Percentiles rank a stretch among this genome's conserved stretches.
These are phyloP conservation scores for Knufia petricola DNA, from an alignment of 2,329 filamentous ascomycete genomes.

Conservation along the genomic window DNA sequence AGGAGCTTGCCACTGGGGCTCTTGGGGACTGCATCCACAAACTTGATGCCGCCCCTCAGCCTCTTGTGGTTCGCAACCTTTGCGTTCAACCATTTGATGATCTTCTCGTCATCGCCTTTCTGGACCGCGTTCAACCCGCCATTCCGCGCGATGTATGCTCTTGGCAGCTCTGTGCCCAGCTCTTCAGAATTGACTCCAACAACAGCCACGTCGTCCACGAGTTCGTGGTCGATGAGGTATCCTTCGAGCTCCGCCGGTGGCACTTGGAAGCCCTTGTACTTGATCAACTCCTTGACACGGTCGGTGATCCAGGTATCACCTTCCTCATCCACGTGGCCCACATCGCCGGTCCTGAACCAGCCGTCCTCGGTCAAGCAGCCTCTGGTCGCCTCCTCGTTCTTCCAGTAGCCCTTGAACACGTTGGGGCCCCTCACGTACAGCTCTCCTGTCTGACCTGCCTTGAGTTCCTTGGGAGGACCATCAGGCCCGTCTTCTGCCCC, in stretches of 20 bases:
- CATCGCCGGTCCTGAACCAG: constrained; percentile 85
- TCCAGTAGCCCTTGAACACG: constrained; percentile 52
- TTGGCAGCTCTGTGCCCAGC: constrained; percentile 32
- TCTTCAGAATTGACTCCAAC: constrained; percentile 31
- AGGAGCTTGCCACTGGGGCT: constrained; percentile 32
- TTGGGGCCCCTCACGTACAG: constrained; percentile 57
- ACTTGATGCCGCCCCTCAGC: constrained; percentile 30
- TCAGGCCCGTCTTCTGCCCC: constrained; percentile 16
- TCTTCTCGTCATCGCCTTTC: constrained; percentile 33
- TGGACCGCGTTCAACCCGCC: constrained; percentile 43
- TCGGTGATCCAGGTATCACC: constrained; percentile 91
- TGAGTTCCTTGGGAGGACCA: constrained; percentile 44
- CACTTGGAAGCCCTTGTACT: constrained; percentile 43
- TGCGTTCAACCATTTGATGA: constrained; percentile 26
- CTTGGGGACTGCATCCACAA: constrained; percentile 31
- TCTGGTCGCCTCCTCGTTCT: constrained; percentile 49
- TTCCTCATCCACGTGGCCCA: constrained; percentile 59
- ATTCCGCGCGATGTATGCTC: constrained; percentile 33
- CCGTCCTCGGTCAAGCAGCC: constrained; percentile 58
- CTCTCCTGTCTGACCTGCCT: constrained; percentile 57
- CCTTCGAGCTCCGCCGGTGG: constrained; percentile 42
- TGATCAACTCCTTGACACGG: constrained; percentile 50
- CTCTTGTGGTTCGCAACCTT: constrained; percentile 29
- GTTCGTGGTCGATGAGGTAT: constrained; percentile 33
- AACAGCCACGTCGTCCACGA: constrained; percentile 38